Conservation (phyloP, 2,329 filamentous ascomycete species). For the Sporothrix dimorphospora region DNA sequence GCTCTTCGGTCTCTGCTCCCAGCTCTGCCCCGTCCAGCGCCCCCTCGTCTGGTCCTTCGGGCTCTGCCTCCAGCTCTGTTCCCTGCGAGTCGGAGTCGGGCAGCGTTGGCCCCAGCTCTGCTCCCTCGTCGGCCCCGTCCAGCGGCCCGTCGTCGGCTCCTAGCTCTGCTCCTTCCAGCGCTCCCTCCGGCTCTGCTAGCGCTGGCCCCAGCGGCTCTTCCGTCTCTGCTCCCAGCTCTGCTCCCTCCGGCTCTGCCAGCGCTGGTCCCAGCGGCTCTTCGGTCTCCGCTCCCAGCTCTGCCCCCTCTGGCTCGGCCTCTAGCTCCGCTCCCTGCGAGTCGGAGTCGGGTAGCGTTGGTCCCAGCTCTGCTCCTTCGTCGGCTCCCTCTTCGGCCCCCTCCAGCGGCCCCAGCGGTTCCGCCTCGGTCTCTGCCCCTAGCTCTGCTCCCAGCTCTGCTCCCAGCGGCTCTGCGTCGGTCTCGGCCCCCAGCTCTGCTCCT, state of each 20-base stretch:
- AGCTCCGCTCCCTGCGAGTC: no score
- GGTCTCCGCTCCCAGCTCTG: conserved; percentile 11
- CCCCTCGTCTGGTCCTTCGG: not conserved
- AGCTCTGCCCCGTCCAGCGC: no score
- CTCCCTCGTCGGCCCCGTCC: not conserved
- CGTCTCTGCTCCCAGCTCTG: not conserved
- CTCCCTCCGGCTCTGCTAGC: not conserved
- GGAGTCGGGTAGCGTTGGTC: no score
- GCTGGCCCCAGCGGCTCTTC: not conserved
- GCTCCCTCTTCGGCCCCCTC: no score
- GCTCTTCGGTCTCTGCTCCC: not conserved
- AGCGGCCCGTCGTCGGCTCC: not conserved
- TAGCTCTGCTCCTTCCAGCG: not conserved
- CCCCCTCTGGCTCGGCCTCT: not conserved
- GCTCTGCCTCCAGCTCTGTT: not conserved
- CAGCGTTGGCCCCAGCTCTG: not conserved
- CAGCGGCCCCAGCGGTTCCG: not conserved
- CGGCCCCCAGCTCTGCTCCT: conserved; percentile 30
- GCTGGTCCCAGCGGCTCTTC: not conserved
- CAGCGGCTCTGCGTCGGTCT: not conserved
- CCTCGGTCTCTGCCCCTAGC: not conserved
- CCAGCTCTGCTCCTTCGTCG: not conserved
- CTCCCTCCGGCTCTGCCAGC: not conserved
- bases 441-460: conserved; percentile 24
- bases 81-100: not conserved